These are phyloP conservation scores for Pseudonitzschia delicatissima DNA, from an alignment of 108 stramenopile genomes.

Conservation along the genomic window DNA sequence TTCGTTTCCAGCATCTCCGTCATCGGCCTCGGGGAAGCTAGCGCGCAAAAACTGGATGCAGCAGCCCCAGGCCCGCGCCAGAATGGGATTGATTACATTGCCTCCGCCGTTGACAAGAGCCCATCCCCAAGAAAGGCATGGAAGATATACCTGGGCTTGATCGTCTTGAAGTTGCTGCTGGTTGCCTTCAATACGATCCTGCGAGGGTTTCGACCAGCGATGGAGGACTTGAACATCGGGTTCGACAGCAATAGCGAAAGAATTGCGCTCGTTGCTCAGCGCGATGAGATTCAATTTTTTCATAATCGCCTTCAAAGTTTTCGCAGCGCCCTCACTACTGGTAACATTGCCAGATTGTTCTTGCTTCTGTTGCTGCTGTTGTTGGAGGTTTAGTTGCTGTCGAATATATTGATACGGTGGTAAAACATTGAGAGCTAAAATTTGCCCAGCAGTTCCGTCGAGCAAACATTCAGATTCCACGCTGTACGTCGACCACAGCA, in stretches of 20 bases:
- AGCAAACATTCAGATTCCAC: constrained; percentile 86
- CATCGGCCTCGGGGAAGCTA: constrained; percentile 46
- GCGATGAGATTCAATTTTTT: constrained; percentile 65
- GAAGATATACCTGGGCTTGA: constrained; percentile 46
- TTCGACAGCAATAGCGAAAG: constrained; percentile 86
- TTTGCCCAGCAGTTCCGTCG: constrained; percentile 87
- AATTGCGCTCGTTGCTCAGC: constrained; percentile 74
- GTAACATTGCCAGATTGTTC: neutral
- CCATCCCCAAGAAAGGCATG: constrained; percentile 88
- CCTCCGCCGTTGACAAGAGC: constrained; percentile 78
- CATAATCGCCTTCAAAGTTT: constrained; percentile 19
- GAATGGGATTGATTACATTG: constrained; percentile 63
- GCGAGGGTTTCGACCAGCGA: constrained; percentile 72
- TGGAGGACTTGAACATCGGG: constrained; percentile 77
- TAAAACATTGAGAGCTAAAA: constrained; percentile 71
- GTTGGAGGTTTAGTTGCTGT: neutral
- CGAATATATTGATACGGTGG: constrained; percentile 29
- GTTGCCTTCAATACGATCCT: constrained; percentile 36
- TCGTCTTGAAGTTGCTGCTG: neutral
- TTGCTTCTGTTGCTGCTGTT: too few relatives aligned
- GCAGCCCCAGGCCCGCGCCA: constrained; percentile 86
- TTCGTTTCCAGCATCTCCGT: constrained; percentile 1
- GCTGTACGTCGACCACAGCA: constrained; percentile 70
- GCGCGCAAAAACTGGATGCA: constrained; percentile 74
- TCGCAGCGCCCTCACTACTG: neutral